Percentiles rank a stretch among this genome's conserved stretches.
Evolutionary conservation across 352 stramenopile species (phyloP).

Genomic region (Globisporangium megalacanthum): DNA sequence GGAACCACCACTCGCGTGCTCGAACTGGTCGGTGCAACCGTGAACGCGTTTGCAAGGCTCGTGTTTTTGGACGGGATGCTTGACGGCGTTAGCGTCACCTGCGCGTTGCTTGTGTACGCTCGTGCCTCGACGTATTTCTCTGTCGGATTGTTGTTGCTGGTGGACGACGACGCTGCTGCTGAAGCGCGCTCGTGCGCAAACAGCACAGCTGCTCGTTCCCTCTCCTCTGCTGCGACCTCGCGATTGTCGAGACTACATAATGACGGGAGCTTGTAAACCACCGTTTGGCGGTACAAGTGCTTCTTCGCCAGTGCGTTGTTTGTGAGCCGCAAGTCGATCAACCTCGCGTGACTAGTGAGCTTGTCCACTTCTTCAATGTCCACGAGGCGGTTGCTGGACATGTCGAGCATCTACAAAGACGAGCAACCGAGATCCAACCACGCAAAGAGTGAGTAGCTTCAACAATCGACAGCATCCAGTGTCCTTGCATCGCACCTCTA

Average conservation of each 20-base stretch:
- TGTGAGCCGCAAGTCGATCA: conserved; percentile 53
- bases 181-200: conserved; percentile 64
- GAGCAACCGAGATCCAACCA: neutral
- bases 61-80: conserved; percentile 34
- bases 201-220: conserved; percentile 58
- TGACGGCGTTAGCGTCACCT: conserved; percentile 37
- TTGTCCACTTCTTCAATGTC: conserved; percentile 83
- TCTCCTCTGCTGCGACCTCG: conserved; percentile 71
- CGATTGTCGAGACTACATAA: conserved; percentile 59
- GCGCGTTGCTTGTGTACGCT: conserved; percentile 9
- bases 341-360: conserved; percentile 40
- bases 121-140: conserved; percentile 17
- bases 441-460: neutral
- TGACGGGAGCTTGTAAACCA: conserved; percentile 51
- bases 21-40: neutral
- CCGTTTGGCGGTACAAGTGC: conserved; percentile 70
- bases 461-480: neutral
- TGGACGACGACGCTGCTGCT: conserved; percentile 16
- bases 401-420: conserved; percentile 42
- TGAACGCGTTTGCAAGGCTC: neutral
- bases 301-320: conserved; percentile 82
- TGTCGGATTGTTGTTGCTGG: conserved; percentile 10
- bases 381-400: conserved; percentile 70
- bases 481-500: conserved; percentile 43
- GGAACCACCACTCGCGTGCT: conserved; percentile 6